Percentiles rank a stretch among this genome's conserved stretches.
These are phyloP conservation scores for Kodamaea leandrae DNA, from an alignment of 805 yeast species.

Conservation along the genomic window DNA sequence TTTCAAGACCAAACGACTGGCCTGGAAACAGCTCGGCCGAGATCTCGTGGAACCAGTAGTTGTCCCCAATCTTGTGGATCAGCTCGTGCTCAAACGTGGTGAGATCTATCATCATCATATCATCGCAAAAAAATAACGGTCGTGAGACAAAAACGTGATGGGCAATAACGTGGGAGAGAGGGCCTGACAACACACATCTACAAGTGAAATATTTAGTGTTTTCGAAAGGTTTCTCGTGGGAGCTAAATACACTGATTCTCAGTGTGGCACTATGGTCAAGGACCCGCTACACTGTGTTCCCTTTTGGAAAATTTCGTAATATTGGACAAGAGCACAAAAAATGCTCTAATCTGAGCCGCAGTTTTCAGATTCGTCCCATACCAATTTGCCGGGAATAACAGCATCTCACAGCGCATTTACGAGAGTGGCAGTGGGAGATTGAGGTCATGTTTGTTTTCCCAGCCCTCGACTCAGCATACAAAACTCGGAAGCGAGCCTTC, in stretches of 20 bases:
- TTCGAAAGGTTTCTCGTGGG: too few species aligned
- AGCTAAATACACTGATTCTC: too few species aligned
- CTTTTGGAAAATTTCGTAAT: background rate
- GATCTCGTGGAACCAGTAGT: constrained; percentile 75
- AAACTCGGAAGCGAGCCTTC: constrained; percentile 23
- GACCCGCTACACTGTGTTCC: too few species aligned
- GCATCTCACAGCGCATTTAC: too few species aligned
- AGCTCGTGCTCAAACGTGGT: constrained; percentile 27
- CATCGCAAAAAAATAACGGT: background rate
- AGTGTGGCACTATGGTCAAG: too few species aligned
- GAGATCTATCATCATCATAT: constrained; percentile 1
- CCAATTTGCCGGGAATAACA: too few species aligned
- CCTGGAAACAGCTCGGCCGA: constrained; percentile 79
- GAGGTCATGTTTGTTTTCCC: constrained; percentile 25
- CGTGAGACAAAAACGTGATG: background rate
- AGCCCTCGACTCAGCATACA: constrained; percentile 23
- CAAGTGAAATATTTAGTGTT: too few species aligned
- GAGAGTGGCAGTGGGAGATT: too few species aligned
- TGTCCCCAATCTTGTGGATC: constrained; percentile 24
- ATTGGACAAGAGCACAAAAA: background rate
- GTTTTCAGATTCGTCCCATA: background rate
- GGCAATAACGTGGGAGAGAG: background rate
- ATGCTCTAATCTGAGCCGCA: constrained; percentile 1
- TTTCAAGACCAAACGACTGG: constrained; percentile 70
- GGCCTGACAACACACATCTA: too few species aligned